phyloP scores from a whole-genome alignment of 2,329 filamentous ascomycete species.

The Plenodomus lindquistii region DNA sequence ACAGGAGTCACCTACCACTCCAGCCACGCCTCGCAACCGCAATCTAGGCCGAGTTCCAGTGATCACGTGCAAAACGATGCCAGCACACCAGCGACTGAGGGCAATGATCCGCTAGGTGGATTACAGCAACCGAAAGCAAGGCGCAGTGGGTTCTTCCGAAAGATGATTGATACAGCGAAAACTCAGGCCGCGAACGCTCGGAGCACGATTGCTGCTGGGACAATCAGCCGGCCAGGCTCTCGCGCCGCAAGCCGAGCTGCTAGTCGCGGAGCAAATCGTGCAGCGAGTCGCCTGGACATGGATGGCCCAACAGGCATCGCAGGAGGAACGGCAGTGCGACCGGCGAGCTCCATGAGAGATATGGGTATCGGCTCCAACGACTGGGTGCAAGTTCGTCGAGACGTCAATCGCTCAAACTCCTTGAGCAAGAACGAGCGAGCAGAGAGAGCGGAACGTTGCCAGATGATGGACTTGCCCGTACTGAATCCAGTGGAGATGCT shows the following conservation, averaged over 20 bases:
- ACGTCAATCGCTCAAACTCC: constrained; percentile 94
- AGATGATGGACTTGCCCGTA: constrained; percentile 90
- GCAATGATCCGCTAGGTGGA: constrained; percentile 73
- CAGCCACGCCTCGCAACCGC: constrained; percentile 65
- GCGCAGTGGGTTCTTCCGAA: constrained; percentile 91
- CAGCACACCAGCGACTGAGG: constrained; percentile 63
- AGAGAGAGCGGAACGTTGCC: constrained; percentile 84
- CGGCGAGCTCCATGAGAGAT: constrained; percentile 61
- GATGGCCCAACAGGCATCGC: constrained; percentile 59
- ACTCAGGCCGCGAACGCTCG: constrained; percentile 89
- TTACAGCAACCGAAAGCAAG: constrained; percentile 73
- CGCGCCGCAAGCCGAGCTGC: constrained; percentile 45
- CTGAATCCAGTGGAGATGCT: constrained; percentile 89
- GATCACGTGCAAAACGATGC: constrained; percentile 49
- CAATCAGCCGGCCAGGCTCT: constrained; percentile 48
- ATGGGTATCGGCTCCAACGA: constrained; percentile 73
- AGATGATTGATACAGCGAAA: constrained; percentile 91
- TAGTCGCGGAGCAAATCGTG: constrained; percentile 44
- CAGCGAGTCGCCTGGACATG: constrained; percentile 35
- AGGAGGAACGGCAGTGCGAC: constrained; percentile 48
- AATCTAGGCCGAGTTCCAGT: constrained; percentile 59
- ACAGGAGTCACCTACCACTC: constrained; percentile 89
- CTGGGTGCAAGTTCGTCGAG: constrained; percentile 96
- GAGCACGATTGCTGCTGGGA: constrained; percentile 74
- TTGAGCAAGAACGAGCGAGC: constrained; percentile 84